Evolutionary conservation across 148 eudicot species (phyloP), one percentile per base, ranked within the genome.

Genomic region (Rhododendron vialii): DNA sequence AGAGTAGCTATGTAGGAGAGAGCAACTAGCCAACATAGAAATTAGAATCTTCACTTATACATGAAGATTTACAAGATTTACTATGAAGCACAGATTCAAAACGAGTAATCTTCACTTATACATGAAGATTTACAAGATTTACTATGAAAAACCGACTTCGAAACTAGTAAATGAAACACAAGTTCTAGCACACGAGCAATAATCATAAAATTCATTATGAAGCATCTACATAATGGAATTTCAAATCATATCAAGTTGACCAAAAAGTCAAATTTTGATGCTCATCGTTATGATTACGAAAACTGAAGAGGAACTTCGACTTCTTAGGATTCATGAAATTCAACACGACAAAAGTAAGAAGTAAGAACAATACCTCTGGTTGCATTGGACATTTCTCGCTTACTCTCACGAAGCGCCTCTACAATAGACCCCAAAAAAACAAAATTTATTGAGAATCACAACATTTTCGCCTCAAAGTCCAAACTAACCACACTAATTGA

Each of bases 361-460:
- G 38, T 15, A 78, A 83, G 59, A 14, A 45, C 4, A 80, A 85
- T 91, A 96, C 99, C 99, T 95, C 98, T 91, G 82, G 99, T 95
- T 81, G 99, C 99, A 89, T 94, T 91, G 48, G 97, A 55, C 99
- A 96, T 96, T 73, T 96, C 99, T 85, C 96, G 86, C 92, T 94
- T 96, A 85, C 99, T 96, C 90, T 94, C 94, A 65, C 98, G 87
- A 82, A 96, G 97, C 80, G 94, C 97, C 93, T 96, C 98, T 96
- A 92, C 6, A 84, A 86, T 57, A 83, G 69, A 74, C 1, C 57
- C 57, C 61, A 63, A 86, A 78, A 50, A 87, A 11, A 30, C 13
- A 41, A 0, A 41, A 6, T 5, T 43, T 50, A 51, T 3, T 24
- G 69, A 67, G 43, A 28, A 79, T 47, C 8, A 73, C 30, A 15